A percentile compares a stretch with the other conserved stretches of the same genome.
Conservation (phyloP, 2,329 filamentous ascomycete genomes). For the Aspergillus quadricinctus region DNA sequence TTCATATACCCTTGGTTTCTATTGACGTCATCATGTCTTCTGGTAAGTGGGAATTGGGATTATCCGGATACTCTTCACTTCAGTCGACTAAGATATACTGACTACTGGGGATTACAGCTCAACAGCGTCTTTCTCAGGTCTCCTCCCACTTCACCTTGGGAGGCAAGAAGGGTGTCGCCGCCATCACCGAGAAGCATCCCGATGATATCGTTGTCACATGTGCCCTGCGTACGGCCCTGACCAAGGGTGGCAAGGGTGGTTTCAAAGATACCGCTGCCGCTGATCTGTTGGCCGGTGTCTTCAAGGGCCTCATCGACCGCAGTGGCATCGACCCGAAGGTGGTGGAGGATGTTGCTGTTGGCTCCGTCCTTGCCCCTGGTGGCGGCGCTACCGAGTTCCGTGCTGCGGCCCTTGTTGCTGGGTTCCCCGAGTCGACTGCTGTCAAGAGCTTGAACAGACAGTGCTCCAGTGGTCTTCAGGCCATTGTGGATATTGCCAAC, state of each 20-base stretch:
- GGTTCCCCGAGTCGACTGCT: slow-evolving; percentile 80
- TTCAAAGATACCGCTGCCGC: slow-evolving; percentile 92
- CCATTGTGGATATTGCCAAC: slow-evolving; percentile 90
- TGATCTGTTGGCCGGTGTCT: slow-evolving; percentile 78
- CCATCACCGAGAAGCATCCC: slow-evolving; percentile 46
- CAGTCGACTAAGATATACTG: neutral
- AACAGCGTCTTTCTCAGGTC: slow-evolving; percentile 57
- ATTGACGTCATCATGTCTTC: slow-evolving; percentile 39
- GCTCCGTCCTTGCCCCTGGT: slow-evolving; percentile 84
- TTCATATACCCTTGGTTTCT: slow-evolving; percentile 1
- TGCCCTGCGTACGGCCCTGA: slow-evolving; percentile 85
- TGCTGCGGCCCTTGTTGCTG: slow-evolving; percentile 82
- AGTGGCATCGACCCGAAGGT: slow-evolving; percentile 83
- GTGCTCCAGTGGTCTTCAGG: slow-evolving; percentile 89
- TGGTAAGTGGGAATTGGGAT: slow-evolving; percentile 30
- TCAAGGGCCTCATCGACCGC: slow-evolving; percentile 75
- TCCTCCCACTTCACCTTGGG: slow-evolving; percentile 50
- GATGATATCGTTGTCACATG: slow-evolving; percentile 84
- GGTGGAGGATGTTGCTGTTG: slow-evolving; percentile 90
- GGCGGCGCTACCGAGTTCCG: slow-evolving; percentile 97
- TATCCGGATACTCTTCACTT: neutral
- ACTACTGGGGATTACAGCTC: slow-evolving; percentile 37
- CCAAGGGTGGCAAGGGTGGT: slow-evolving; percentile 84
- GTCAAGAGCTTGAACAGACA: slow-evolving; percentile 88
- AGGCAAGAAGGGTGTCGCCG: slow-evolving; percentile 31